phyloP scores from a whole-genome alignment of 129 eudicot genomes.

The Cynara cardunculus region DNA sequence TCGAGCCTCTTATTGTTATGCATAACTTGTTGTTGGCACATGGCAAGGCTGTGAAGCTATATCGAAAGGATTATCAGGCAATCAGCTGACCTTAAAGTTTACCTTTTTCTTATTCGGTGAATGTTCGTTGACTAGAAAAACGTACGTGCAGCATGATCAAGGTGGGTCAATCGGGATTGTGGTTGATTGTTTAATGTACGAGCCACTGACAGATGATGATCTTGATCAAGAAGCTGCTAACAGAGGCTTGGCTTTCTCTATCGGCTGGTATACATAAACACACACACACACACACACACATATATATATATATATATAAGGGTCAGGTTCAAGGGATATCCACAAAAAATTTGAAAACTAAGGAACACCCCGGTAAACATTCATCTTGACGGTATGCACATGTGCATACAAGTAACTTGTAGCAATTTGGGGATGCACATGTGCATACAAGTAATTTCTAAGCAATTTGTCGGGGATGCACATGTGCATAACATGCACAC shows the following conservation, averaged over 20 bases:
- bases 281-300: not conserved
- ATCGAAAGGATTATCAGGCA: constrained; percentile 55
- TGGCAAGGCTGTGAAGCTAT: constrained; percentile 67
- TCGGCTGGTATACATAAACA: constrained; percentile 45
- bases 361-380: not conserved
- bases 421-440: no score
- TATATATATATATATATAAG: no score
- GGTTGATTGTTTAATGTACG: constrained; percentile 29
- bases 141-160: constrained; percentile 44
- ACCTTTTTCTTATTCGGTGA: not conserved
- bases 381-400: not conserved
- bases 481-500: no score
- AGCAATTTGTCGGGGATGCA: no score
- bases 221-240: constrained; percentile 55
- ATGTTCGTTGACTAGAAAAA: constrained; percentile 1
- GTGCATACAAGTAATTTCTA: no score
- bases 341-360: not conserved
- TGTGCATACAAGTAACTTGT: no score
- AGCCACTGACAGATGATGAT: constrained; percentile 48
- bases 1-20: constrained; percentile 64
- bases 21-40: constrained; percentile 85
- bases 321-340: not conserved
- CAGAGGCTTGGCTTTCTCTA: constrained; percentile 61
- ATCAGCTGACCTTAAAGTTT: constrained; percentile 9
- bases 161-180: constrained; percentile 66